Evolutionary conservation across 2,329 filamentous ascomycete genomes (phyloP), one percentile per base, ranked within the genome.

Genomic region (Xylaria sp.): DNA sequence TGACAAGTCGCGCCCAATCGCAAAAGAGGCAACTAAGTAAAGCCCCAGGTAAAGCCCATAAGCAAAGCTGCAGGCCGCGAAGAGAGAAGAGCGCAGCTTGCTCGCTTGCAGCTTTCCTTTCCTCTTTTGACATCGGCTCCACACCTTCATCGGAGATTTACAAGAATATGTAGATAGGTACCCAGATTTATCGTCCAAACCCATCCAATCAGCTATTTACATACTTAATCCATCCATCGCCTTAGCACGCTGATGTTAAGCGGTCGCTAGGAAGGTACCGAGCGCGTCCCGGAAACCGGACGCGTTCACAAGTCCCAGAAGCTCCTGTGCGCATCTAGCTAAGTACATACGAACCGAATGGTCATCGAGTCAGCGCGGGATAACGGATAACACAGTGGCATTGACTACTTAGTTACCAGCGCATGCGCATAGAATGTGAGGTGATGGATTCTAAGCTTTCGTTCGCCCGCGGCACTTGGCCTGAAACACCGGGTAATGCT

Each of bases 111-210:
- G 17, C 27, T 34, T 53, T 61, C 34, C 19, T 53, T 59, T 64
- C 30, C 47, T 27, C 36, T 56, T 58, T 60, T 42, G 11, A 24
- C 17, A 3, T 55, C 50, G 60, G 54, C 48, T 56, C 57, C 51
- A 64, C 57, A 12, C 42, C n/a, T 36, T 24, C 2, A 65, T 69
- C 68, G 68, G 68, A 68, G 54, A 68, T 65, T 70, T 70, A 64
- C 39, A 14, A 14, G n/a, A 14, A 17, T n/a, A 3, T 36, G 11
- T 42, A 42, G 11, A 17, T 42, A 42, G 39, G 42, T 47, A n/a
- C 39, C 39, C 6, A 36, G 34, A 36, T 36, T 34, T 36, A 47
- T 66, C 27, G 19, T 42, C 45, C 42, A 45, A 54, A 30, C 21
- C n/a, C n/a, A 19, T 47, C n/a, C 42, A 17, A 47, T 19, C 42